Evolutionary conservation across 2,329 filamentous ascomycete genomes (phyloP), one percentile per base, ranked within the genome.

Genomic region (Parascedosporium putredinis): DNA sequence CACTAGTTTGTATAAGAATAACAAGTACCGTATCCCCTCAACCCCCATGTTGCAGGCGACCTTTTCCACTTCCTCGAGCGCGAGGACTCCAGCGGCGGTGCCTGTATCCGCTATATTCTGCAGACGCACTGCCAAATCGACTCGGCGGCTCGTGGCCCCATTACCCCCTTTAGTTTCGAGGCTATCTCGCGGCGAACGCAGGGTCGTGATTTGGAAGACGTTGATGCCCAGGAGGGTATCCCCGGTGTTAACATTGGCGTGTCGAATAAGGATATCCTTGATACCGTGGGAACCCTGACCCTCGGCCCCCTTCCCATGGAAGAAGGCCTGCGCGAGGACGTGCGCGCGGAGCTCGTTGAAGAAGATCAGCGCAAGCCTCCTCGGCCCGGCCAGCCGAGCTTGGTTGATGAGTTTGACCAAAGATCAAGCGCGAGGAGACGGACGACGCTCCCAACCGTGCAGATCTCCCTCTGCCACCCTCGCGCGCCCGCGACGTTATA

Each of bases 1-100:
- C n/a, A 84, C 86, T 5, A 87, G 85, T 62, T 71, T 93, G 3
- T 98, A 96, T 64, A 78, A 80, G 36, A 79, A 82, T 50, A 91
- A 90, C 71, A 93, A 88, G 64, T 98, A 97, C 63, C 81, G 88
- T 10, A 75, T 98, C 88, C 88, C 0, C 71, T 98, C n/a, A 96
- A 90, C 58, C 83, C 84, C 51, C 84, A 90, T 57, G 83, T 89
- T 1, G 89, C 86, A 51, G 83, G 82, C 51, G 86, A 86, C 53
- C 76, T 97, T 7, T 84, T 95, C 60, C 86, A 89, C 57, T 95
- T 91, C 58, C 72, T 98, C 1, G 90, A 97, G 64, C 81, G 83
- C n/a, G 90, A 95, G 55, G 78, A 83, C 12, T 85, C 87, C 47
- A 79, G 85, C 48, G 89, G 89, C 9, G 91, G 89, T 14, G 78